A percentile compares a stretch with the other conserved stretches of the same genome.
These are phyloP conservation scores for Fonsecaea pugnacius DNA, from an alignment of 2,329 filamentous ascomycete species.

Conservation along the genomic window DNA sequence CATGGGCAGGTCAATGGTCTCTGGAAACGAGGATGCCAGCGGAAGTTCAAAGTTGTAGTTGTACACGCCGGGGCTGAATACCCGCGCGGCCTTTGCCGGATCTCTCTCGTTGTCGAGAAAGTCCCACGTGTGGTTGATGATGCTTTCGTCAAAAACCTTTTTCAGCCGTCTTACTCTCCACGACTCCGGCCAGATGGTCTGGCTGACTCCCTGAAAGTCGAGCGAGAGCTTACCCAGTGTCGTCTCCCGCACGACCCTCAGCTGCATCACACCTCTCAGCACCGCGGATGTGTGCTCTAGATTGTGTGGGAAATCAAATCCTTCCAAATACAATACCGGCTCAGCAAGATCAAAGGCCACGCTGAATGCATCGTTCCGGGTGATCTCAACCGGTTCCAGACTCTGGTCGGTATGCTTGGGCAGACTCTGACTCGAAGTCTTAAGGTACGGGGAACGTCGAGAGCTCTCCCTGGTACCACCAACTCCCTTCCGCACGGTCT, in stretches of 20 bases:
- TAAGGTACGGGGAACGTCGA: neutral
- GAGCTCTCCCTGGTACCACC: neutral
- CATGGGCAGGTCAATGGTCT: constrained; percentile 15
- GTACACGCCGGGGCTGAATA: constrained; percentile 13
- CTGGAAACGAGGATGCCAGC: constrained; percentile 11
- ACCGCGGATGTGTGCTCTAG: constrained; percentile 15
- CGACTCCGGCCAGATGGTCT: constrained; percentile 18
- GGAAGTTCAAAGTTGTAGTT: constrained; percentile 12
- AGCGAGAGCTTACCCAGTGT: constrained; percentile 2
- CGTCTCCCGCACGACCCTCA: constrained; percentile 6
- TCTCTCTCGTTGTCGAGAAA: constrained; percentile 3
- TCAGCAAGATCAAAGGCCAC: constrained; percentile 15
- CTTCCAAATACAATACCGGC: constrained; percentile 16
- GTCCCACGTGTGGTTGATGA: constrained; percentile 17
- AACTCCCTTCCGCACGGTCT: neutral
- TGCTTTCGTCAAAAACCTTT: constrained; percentile 9
- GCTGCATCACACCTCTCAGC: constrained; percentile 7
- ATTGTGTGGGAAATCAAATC: constrained; percentile 19
- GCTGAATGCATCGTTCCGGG: constrained; percentile 6
- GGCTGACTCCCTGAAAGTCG: constrained; percentile 6
- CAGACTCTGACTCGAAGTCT: neutral
- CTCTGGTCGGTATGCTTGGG: neutral
- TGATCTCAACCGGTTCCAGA: neutral
- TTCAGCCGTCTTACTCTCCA: constrained; percentile 14
- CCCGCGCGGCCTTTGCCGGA: neutral